Conservation (phyloP, 2,329 filamentous ascomycete species). For the Fusarium newnesense region DNA sequence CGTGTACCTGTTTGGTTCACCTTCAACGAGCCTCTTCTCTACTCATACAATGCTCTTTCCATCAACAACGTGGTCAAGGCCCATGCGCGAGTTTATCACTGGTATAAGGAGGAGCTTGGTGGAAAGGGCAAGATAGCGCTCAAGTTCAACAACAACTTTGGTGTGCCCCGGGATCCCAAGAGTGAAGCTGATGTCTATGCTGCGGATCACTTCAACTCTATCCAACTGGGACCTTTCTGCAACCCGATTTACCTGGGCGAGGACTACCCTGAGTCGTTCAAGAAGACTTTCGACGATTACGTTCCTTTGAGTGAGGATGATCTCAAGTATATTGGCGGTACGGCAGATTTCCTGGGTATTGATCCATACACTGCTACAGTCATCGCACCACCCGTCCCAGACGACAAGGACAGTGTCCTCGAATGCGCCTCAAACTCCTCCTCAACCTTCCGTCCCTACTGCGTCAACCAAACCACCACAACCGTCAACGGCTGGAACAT, state of each 20-base stretch:
- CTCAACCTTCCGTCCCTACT: conserved; percentile 61
- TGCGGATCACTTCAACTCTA: conserved; percentile 57
- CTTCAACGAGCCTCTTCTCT: conserved; percentile 62
- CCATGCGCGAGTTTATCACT: conserved; percentile 61
- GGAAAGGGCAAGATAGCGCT: conserved; percentile 61
- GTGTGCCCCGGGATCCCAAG: conserved; percentile 55
- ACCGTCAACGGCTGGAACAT: conserved; percentile 67
- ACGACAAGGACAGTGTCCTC: conserved; percentile 53
- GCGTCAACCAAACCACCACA: conserved; percentile 58
- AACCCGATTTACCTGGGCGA: conserved; percentile 63
- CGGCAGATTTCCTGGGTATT: conserved; percentile 65
- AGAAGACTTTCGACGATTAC: conserved; percentile 57
- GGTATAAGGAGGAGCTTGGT: conserved; percentile 64
- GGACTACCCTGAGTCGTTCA: conserved; percentile 61
- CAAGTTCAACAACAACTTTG: conserved; percentile 63
- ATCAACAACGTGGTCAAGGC: conserved; percentile 57
- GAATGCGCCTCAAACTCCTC: conserved; percentile 59
- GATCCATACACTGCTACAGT: conserved; percentile 68
- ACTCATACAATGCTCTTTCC: conserved; percentile 52
- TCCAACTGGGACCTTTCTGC: conserved; percentile 61
- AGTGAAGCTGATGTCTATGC: conserved; percentile 56
- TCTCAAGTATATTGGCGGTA: conserved; percentile 60
- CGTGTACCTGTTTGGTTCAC: conserved; percentile 64
- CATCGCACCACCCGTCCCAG: conserved; percentile 56
- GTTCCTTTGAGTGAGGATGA: conserved; percentile 59